Evolutionary conservation across 176 grass and related monocot species (phyloP), one percentile per base, ranked within the genome.

Genomic region (Rhynchospora tenuis): DNA sequence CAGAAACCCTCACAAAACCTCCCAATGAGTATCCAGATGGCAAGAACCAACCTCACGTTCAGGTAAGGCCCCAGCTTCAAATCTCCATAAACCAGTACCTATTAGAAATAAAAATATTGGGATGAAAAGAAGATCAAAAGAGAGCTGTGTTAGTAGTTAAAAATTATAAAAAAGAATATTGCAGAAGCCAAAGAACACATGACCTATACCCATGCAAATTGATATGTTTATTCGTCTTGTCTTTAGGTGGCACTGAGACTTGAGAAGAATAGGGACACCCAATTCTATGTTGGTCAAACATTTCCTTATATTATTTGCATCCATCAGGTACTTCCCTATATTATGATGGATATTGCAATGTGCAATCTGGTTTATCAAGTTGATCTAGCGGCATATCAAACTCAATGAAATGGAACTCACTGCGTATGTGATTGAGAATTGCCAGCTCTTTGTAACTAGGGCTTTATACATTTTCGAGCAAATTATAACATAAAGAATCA

Each of bases 31-130:
- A 99, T 87, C 91, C 96, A 78, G 96, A 99, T 95, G 93, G 89
- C 78, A 99, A 95, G 89, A 99, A 90, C 73, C 96, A 99, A 83
- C 96, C 96, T 83, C 96, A 99, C 89, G 96, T 99, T 69, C 96
- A 99, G 93, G 93, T 86, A 87, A 91, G 85, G 76, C 15, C 73
- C 55, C 26, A 31, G 23, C 73, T 77, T 14, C 7, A 56, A 77
- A 56, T 31, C 6, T 29, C 31, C 50, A 74, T 24, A 77, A 56
- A 77, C 24, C 52, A 77, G 43, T 9, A 45, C 14, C 31, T 38
- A 67, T n/a, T 29, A 70, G 4, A 26, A 82, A 48, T 68, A 65
- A 67, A 60, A 19, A 51, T 59, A 64, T 81, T 64, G 10, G 9
- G 47, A 19, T 82, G 23, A 26, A 50, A 50, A 19, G 9, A 64